Percentiles rank a stretch among this genome's conserved stretches.
phyloP scores from a whole-genome alignment of 805 yeast genomes.

The Clavispora vitiphila region DNA sequence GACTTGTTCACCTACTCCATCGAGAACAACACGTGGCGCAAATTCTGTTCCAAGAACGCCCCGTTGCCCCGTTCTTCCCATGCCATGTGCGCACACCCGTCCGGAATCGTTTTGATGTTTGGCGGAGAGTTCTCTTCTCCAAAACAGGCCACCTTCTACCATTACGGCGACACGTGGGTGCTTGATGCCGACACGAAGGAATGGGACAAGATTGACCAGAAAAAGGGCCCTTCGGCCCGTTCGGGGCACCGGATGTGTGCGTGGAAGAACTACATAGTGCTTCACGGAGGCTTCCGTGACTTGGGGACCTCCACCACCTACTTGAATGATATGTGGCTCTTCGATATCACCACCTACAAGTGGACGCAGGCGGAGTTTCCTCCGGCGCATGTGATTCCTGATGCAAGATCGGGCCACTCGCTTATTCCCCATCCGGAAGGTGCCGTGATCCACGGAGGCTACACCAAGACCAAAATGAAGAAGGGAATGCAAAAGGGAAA shows the following conservation, averaged over 20 bases:
- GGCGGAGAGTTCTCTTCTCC: constrained; percentile 98
- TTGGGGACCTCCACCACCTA: constrained; percentile 80
- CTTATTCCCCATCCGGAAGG: constrained; percentile 77
- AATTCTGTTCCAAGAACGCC: constrained; percentile 70
- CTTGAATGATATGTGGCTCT: constrained; percentile 83
- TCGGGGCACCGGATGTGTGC: constrained; percentile 88
- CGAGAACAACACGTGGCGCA: constrained; percentile 79
- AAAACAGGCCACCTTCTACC: constrained; percentile 91
- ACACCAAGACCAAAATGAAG: constrained; percentile 85
- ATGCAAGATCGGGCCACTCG: constrained; percentile 91
- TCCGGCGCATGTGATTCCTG: constrained; percentile 73
- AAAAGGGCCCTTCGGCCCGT: constrained; percentile 75
- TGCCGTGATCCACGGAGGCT: constrained; percentile 87
- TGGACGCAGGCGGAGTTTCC: constrained; percentile 92
- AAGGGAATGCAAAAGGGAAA: constrained; percentile 90
- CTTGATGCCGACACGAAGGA: constrained; percentile 78
- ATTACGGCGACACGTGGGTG: constrained; percentile 95
- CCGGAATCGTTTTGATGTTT: constrained; percentile 78
- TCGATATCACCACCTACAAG: constrained; percentile 82
- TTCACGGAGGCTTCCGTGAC: constrained; percentile 93
- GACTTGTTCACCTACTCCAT: constrained; percentile 71
- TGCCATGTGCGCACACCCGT: constrained; percentile 88
- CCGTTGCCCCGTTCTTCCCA: constrained; percentile 94
- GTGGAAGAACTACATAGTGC: constrained; percentile 85
- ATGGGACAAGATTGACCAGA: constrained; percentile 82